These are phyloP conservation scores for Penicillium cinerascens DNA, from an alignment of 495 filamentous ascomycete species.

Conservation along the genomic window DNA sequence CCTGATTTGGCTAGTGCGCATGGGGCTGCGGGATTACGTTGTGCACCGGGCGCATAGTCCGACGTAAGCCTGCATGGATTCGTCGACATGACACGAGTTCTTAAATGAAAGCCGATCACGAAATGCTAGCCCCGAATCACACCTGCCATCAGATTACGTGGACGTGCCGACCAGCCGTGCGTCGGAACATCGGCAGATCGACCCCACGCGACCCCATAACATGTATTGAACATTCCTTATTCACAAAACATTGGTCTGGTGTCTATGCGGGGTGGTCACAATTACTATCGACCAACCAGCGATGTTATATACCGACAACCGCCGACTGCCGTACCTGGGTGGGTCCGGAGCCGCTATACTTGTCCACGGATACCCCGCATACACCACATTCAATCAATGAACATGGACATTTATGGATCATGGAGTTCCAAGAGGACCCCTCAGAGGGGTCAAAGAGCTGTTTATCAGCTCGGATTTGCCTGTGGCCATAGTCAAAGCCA, in stretches of 20 bases:
- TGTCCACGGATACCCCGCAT: not conserved
- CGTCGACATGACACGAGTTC: too few species aligned
- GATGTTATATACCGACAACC: conserved; percentile 3
- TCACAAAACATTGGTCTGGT: not conserved
- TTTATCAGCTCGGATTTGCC: not conserved
- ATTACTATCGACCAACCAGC: not conserved
- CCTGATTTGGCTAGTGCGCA: not conserved
- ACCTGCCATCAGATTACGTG: not conserved
- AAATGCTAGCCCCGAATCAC: conserved; percentile 6
- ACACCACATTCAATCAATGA: not conserved
- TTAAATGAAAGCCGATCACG: conserved; percentile 1
- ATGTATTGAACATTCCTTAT: not conserved
- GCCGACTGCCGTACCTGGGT: conserved; percentile 8
- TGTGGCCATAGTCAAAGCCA: not conserved
- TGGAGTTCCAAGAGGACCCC: not conserved
- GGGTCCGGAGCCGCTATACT: not conserved
- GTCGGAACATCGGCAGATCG: not conserved
- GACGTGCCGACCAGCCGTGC: not conserved
- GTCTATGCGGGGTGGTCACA: not conserved
- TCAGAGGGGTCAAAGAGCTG: not conserved
- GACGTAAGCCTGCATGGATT: not conserved
- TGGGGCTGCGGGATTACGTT: not conserved
- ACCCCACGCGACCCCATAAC: not conserved
- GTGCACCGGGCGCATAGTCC: not conserved
- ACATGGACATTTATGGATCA: not conserved